Conservation (phyloP, 805 yeast species). For the Saccharomycopsis schoenii region DNA sequence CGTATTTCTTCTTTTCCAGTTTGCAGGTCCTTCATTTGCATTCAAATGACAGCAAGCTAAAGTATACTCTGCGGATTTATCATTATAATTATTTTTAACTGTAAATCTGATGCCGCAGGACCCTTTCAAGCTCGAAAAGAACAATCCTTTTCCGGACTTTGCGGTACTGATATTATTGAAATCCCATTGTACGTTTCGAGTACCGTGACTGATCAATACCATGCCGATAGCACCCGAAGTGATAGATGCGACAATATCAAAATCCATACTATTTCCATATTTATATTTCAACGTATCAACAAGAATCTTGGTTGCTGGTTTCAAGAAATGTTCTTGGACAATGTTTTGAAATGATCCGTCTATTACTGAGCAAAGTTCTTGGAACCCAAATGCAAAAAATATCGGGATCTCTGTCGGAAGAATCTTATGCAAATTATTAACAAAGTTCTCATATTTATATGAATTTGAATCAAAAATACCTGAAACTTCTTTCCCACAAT, state of each 20-base stretch:
- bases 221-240: slow-evolving; percentile 53
- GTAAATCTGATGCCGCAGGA: slow-evolving; percentile 52
- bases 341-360: slow-evolving; percentile 38
- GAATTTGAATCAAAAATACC: background rate
- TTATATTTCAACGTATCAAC: slow-evolving; percentile 27
- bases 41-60: slow-evolving; percentile 64
- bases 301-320: slow-evolving; percentile 27
- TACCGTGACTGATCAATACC: slow-evolving; percentile 32
- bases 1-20: slow-evolving; percentile 39
- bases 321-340: slow-evolving; percentile 31
- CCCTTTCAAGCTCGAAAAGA: slow-evolving; percentile 63
- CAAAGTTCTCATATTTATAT: background rate
- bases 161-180: slow-evolving; percentile 25
- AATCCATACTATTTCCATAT: slow-evolving; percentile 28
- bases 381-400: slow-evolving; percentile 46
- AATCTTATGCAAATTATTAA: background rate
- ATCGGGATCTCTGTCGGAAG: background rate
- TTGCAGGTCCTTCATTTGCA: slow-evolving; percentile 61
- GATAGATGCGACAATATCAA: slow-evolving; percentile 33
- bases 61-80: slow-evolving; percentile 32
- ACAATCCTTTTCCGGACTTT: slow-evolving; percentile 43
- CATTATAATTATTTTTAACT: slow-evolving; percentile 21
- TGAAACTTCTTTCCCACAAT: background rate
- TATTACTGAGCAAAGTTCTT: slow-evolving; percentile 49
- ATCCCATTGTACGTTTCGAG: slow-evolving; percentile 13